Percentiles rank a stretch among this genome's conserved stretches.
phyloP scores from a whole-genome alignment of 768 basidiomycete species.

The Guyanaporus albipodus region DNA sequence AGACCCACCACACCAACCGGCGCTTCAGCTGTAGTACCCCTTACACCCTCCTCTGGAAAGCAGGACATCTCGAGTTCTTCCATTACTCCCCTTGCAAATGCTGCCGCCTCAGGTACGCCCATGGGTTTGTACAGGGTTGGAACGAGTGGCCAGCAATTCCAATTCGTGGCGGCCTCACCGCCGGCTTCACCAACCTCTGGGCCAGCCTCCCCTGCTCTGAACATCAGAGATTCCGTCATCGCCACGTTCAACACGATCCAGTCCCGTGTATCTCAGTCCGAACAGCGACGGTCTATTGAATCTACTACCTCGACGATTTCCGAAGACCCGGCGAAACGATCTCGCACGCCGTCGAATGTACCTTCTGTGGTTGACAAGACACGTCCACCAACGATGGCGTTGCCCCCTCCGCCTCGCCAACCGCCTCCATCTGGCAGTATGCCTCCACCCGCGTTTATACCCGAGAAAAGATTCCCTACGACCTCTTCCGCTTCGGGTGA shows the following conservation, averaged over 20 bases:
- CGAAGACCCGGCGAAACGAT: slow-evolving; percentile 46
- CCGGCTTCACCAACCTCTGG: slow-evolving; percentile 22
- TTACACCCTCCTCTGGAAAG: slow-evolving; percentile 21
- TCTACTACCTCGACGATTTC: slow-evolving; percentile 54
- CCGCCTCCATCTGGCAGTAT: slow-evolving; percentile 70
- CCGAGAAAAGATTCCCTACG: slow-evolving; percentile 54
- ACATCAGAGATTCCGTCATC: slow-evolving; percentile 49
- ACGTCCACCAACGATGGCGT: slow-evolving; percentile 78
- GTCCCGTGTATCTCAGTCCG: slow-evolving; percentile 50
- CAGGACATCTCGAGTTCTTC: slow-evolving; percentile 29
- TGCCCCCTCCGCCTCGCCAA: slow-evolving; percentile 74
- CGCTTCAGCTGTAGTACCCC: slow-evolving; percentile 23
- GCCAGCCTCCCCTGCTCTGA: slow-evolving; percentile 35
- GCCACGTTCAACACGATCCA: slow-evolving; percentile 43
- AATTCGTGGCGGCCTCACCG: slow-evolving; percentile 51
- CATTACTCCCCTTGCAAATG: slow-evolving; percentile 32
- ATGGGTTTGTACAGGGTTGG: slow-evolving; percentile 56
- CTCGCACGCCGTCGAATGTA: slow-evolving; percentile 60
- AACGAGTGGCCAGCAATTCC: slow-evolving; percentile 55
- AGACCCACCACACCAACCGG: slow-evolving; percentile 32
- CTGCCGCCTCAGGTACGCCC: slow-evolving; percentile 29
- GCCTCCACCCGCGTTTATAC: slow-evolving; percentile 75
- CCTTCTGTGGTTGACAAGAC: slow-evolving; percentile 65
- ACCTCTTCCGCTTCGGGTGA: slow-evolving; percentile 47
- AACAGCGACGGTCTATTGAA: slow-evolving; percentile 70